Evolutionary conservation across 148 eudicot genomes (phyloP), one percentile per base, ranked within the genome.

Genomic region (Cornus suecica): DNA sequence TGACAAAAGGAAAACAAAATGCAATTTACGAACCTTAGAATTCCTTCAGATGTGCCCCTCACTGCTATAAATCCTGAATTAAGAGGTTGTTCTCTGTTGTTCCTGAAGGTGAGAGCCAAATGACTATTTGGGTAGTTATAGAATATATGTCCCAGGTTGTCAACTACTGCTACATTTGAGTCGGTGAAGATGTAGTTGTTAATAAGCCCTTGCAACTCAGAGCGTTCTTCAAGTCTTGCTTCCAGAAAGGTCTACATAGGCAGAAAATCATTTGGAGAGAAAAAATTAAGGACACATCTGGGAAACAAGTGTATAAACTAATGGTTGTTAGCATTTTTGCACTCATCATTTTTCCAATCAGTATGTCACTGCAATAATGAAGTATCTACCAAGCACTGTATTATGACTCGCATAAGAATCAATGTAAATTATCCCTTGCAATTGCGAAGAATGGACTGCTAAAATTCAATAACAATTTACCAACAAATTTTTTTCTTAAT

Each of bases 31-130:
- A 71, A 91, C 99, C 94, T 91, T 87, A 31, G 83, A 64, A 95
- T 84, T 70, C 92, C 99, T 32, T 91, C 90, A 42, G 69, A 76
- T 73, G 94, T 91, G 62, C 99, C 99, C 66, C 94, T 89, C 67
- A 96, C 94, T 58, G 99, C 97, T 77, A 93, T 87, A 70, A 96
- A 91, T 68, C 99, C 98, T 48, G 99, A 96, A 83, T 96, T 96
- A 34, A 96, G 71, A 74, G 98, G 98, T 77, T 96, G 98, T 65
- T 96, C 90, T 87, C 87, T 96, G 92, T 96, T 96, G 81, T 93
- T 96, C 63, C 99, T 85, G 81, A 93, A 96, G 67, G 99, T 96
- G 81, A 96, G 93, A 68, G 93, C 98, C 80, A 93, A 26, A 83
- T 96, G 85, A 84, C 93, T 90, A 76, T 80, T 78, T 79, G 89